phyloP scores from a whole-genome alignment of 352 stramenopile genomes.

The Phytophthora pisi region DNA sequence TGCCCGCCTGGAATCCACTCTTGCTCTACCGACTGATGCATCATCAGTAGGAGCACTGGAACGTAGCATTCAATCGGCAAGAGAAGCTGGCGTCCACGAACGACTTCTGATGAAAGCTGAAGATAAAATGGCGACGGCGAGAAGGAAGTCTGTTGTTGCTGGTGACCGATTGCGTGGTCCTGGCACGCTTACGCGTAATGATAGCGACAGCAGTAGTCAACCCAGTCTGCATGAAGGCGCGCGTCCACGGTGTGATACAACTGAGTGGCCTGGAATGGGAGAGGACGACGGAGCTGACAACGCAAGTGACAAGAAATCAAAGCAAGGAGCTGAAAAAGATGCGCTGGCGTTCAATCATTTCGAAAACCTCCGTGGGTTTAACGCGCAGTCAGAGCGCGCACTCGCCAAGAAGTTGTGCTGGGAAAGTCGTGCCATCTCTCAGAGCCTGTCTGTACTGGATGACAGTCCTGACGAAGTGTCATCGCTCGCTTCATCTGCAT shows the following conservation, averaged over 20 bases:
- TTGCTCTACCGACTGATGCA: slow-evolving; percentile 49
- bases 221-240: slow-evolving; percentile 19
- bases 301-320: slow-evolving; percentile 40
- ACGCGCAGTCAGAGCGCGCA: slow-evolving; percentile 48
- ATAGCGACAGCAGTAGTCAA: slow-evolving; percentile 40
- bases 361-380: slow-evolving; percentile 66
- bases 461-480: slow-evolving; percentile 39
- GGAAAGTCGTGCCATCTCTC: slow-evolving; percentile 66
- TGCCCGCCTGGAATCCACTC: slow-evolving; percentile 49
- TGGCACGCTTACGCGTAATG: slow-evolving; percentile 26
- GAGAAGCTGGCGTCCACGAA: slow-evolving; percentile 64
- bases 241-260: slow-evolving; percentile 49
- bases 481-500: slow-evolving; percentile 29
- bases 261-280: slow-evolving; percentile 42
- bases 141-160: slow-evolving; percentile 26
- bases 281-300: slow-evolving; percentile 40
- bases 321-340: slow-evolving; percentile 48
- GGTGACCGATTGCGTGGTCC: slow-evolving; percentile 32
- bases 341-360: slow-evolving; percentile 69
- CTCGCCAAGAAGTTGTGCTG: slow-evolving; percentile 63
- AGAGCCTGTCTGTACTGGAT: slow-evolving; percentile 68
- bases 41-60: slow-evolving; percentile 59
- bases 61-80: slow-evolving; percentile 58
- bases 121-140: slow-evolving; percentile 51
- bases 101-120: slow-evolving; percentile 65